A percentile compares a stretch with the other conserved stretches of the same genome.
Evolutionary conservation across 305 asterid species (phyloP).

Genomic region (Fraxinus nigra): DNA sequence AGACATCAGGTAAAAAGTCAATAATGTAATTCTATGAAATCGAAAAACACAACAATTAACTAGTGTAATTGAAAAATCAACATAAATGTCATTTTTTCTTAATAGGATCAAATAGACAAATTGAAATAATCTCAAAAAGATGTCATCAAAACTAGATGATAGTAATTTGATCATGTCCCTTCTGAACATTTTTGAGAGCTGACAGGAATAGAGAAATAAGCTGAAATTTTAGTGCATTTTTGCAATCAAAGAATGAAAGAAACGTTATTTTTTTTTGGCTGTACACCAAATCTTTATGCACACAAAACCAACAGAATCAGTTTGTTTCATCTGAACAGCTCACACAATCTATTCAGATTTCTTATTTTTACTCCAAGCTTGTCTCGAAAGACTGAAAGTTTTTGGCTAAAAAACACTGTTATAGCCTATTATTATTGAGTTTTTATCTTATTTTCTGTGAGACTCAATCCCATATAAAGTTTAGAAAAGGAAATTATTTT

Average conservation of each 20-base stretch:
- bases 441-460: neutral
- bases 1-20: neutral
- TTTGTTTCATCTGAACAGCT: slow-evolving; percentile 29
- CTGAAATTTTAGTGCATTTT: neutral
- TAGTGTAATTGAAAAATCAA: neutral
- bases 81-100: neutral
- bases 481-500: slow-evolving; percentile 2
- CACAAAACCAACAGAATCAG: slow-evolving; percentile 9
- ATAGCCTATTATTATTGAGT: neutral
- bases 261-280: neutral
- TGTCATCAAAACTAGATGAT: neutral
- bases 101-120: neutral
- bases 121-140: neutral
- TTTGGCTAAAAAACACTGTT: neutral
- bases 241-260: slow-evolving; percentile 27
- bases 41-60: neutral
- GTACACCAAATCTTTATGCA: neutral
- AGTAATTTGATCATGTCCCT: neutral
- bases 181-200: neutral
- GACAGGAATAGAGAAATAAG: neutral
- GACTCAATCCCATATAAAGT: neutral
- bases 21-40: neutral
- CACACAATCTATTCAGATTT: slow-evolving; percentile 24
- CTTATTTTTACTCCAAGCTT: slow-evolving; percentile 14
- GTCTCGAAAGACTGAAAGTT: neutral